Evolutionary conservation across 2,329 filamentous ascomycete species (phyloP).

Genomic region (Emmonsiellopsis sp.): DNA sequence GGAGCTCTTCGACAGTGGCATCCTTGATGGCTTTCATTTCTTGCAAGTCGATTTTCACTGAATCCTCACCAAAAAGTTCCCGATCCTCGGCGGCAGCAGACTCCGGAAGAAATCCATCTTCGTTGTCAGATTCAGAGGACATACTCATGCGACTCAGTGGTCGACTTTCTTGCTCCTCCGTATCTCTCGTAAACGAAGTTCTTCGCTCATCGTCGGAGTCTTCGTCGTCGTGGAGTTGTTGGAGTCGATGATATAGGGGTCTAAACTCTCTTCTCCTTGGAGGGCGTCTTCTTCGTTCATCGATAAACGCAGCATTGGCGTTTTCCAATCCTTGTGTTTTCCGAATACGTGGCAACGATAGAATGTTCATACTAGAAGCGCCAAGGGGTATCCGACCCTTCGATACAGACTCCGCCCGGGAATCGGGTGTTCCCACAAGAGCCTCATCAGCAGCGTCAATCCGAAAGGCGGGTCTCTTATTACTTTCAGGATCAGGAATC

Average conservation of each 20-base stretch:
- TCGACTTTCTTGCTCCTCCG: conserved; percentile 76
- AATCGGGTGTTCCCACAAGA: conserved; percentile 55
- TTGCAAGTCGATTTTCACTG: conserved; percentile 9
- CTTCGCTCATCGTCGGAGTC: conserved; percentile 79
- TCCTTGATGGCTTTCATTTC: conserved; percentile 14
- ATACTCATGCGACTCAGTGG: conserved; percentile 62
- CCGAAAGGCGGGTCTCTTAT: conserved; percentile 46
- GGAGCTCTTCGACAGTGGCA: conserved; percentile 17
- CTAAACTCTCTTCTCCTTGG: conserved; percentile 57
- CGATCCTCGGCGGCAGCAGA: conserved; percentile 12
- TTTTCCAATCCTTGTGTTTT: conserved; percentile 54
- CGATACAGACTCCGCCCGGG: conserved; percentile 34
- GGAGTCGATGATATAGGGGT: conserved; percentile 71
- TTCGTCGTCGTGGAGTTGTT: conserved; percentile 64
- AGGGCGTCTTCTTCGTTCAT: conserved; percentile 54
- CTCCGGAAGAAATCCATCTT: conserved; percentile 35
- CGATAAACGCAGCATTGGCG: conserved; percentile 55
- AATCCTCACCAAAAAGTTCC: conserved; percentile 16
- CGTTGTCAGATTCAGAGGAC: conserved; percentile 42
- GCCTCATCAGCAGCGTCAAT: conserved; percentile 53
- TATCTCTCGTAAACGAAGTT: conserved; percentile 61
- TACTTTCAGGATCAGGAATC: conserved; percentile 59
- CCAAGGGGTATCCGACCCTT: conserved; percentile 31
- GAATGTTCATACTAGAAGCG: conserved; percentile 45
- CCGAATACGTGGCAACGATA: conserved; percentile 64